phyloP scores from a whole-genome alignment of 306 rosid species.

The Glycine soja region DNA sequence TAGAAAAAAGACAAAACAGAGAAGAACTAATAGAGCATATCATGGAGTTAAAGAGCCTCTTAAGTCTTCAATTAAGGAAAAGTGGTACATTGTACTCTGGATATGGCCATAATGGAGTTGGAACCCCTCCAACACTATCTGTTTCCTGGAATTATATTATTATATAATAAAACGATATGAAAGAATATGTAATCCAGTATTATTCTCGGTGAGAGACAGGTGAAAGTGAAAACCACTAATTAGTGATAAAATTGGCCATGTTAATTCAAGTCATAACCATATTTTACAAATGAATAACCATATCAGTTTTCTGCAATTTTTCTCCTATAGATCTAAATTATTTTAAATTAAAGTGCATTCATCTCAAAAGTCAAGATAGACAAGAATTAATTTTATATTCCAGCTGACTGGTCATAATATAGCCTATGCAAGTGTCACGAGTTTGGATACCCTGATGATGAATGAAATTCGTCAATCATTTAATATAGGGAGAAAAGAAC shows the following conservation, averaged over 20 bases:
- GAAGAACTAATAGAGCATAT: not conserved
- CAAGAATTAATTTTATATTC: not conserved
- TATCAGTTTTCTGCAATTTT: not conserved
- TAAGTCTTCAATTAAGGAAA: not conserved
- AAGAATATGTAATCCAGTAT: constrained; percentile 34
- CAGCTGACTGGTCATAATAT: not conserved
- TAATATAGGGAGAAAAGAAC: not conserved
- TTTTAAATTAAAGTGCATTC: not conserved
- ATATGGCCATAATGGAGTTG: constrained; percentile 8
- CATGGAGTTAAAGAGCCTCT: not conserved
- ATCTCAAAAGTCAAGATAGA: constrained; percentile 18
- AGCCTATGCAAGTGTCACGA: not conserved
- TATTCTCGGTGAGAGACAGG: not conserved
- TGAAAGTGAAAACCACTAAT: constrained; percentile 4
- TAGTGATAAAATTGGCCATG: not conserved
- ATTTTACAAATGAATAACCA: not conserved
- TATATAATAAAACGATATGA: constrained; percentile 18
- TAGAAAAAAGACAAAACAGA: not conserved
- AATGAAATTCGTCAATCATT: constrained; percentile 6
- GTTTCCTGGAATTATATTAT: constrained; percentile 13
- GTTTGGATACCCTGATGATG: not conserved
- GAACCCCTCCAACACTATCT: constrained; percentile 19
- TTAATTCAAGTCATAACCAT: not conserved
- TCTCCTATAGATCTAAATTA: not conserved
- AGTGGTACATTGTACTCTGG: not conserved